A percentile compares a stretch with the other conserved stretches of the same genome.
Evolutionary conservation across 257 asterid genomes (phyloP).

Genomic region (Solanum boliviense): DNA sequence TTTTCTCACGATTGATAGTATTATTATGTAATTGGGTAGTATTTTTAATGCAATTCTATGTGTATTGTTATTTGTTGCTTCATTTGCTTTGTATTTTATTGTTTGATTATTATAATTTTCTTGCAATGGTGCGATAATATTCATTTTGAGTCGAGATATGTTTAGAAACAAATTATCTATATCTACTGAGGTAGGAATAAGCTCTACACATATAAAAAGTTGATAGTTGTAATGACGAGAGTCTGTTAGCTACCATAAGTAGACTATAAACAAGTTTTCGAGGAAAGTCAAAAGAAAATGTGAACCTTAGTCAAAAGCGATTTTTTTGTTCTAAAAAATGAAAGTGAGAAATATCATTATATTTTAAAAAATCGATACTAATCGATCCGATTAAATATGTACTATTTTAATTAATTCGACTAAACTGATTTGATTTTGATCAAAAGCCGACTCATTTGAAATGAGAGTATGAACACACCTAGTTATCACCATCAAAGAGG

Average conservation of each 20-base stretch:
- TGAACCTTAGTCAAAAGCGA: neutral
- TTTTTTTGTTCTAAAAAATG: neutral
- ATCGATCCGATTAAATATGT: too few species aligned
- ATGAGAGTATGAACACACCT: neutral
- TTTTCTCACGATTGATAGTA: neutral
- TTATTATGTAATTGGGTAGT: too few species aligned
- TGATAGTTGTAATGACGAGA: neutral
- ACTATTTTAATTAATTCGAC: too few species aligned
- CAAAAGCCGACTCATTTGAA: neutral
- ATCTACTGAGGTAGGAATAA: neutral
- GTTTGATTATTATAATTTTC: too few species aligned
- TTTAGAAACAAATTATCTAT: too few species aligned
- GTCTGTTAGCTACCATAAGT: neutral
- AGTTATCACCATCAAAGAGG: neutral
- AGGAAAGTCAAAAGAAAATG: too few species aligned
- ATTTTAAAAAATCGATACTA: too few species aligned
- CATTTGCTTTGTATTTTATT: too few species aligned
- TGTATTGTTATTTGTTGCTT: neutral
- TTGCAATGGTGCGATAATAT: too few species aligned
- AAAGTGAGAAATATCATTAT: neutral
- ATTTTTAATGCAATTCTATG: too few species aligned
- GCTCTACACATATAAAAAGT: neutral
- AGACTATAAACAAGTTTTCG: fast-evolving
- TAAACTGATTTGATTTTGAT: neutral
- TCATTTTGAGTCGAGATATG: too few species aligned